Conservation (phyloP, 768 basidiomycete species). For the Sarcodon aspratus region DNA sequence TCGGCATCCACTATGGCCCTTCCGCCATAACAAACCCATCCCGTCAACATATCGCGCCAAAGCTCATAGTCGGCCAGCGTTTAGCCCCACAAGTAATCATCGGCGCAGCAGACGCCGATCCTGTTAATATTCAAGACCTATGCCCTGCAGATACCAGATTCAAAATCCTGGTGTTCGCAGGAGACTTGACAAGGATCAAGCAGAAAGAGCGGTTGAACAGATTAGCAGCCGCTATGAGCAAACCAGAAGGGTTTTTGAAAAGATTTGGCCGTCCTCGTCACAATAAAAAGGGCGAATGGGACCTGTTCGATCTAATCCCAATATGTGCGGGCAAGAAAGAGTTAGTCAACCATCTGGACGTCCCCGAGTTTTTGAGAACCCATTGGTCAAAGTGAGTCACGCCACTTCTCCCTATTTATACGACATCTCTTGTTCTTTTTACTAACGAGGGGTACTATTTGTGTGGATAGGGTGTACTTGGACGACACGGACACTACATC, state of each 20-base stretch:
- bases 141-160: conserved; percentile 40
- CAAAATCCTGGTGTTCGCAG: conserved; percentile 44
- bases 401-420: conserved; percentile 2
- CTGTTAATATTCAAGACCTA: conserved; percentile 42
- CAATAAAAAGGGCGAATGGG: conserved; percentile 12
- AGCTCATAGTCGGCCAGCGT: conserved; percentile 39
- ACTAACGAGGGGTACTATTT: not conserved
- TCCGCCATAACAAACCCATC: conserved; percentile 28
- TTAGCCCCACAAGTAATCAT: conserved; percentile 37
- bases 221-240: conserved; percentile 11
- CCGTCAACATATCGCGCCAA: conserved; percentile 25
- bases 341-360: conserved; percentile 28
- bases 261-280: conserved; percentile 3
- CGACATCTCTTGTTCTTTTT: not conserved
- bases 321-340: conserved; percentile 27
- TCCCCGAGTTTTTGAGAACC: conserved; percentile 33
- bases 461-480: conserved; percentile 35
- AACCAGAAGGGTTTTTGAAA: conserved; percentile 8
- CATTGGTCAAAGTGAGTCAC: conserved; percentile 49
- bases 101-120: conserved; percentile 37
- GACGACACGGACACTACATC: conserved; percentile 41
- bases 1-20: conserved; percentile 39
- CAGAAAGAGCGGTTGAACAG: conserved; percentile 9
- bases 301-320: conserved; percentile 31
- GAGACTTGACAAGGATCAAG: conserved; percentile 22